Conservation (phyloP, 306 rosid genomes). For the Gastrolobium bilobum region DNA sequence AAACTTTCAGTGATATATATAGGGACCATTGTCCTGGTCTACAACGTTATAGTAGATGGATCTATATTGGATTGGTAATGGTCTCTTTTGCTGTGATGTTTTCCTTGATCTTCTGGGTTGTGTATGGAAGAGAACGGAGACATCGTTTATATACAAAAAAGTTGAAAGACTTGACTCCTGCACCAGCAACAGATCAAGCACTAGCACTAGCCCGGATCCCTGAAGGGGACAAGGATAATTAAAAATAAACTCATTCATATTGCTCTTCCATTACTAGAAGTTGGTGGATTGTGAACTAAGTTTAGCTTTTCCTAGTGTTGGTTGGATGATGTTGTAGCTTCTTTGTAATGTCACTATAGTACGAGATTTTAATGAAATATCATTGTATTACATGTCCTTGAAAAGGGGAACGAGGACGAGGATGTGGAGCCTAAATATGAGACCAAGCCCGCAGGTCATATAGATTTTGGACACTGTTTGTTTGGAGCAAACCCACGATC, state of each 20-base stretch:
- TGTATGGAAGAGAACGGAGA: constrained; percentile 81
- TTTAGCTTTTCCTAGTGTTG: constrained; percentile 34
- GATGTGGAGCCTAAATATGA: neutral
- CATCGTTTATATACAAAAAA: constrained; percentile 68
- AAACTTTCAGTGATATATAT: constrained; percentile 65
- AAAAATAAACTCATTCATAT: constrained; percentile 28
- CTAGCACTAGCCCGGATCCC: constrained; percentile 27
- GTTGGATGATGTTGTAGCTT: constrained; percentile 36
- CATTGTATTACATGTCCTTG: constrained; percentile 8
- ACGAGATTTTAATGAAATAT: constrained; percentile 1
- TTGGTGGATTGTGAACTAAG: constrained; percentile 25
- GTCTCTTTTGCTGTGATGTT: constrained; percentile 80
- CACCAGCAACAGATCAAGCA: neutral
- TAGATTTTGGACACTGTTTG: constrained; percentile 3
- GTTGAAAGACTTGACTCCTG: constrained; percentile 50
- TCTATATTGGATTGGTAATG: constrained; percentile 76
- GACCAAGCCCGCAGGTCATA: neutral
- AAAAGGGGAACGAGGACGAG: neutral
- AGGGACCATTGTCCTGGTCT: constrained; percentile 76
- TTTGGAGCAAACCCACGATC: neutral
- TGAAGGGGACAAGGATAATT: constrained; percentile 41
- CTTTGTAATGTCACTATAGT: neutral
- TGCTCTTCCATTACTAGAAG: constrained; percentile 28
- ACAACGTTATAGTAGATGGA: constrained; percentile 60
- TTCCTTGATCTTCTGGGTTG: constrained; percentile 87